A percentile compares a stretch with the other conserved stretches of the same genome.
phyloP scores from a whole-genome alignment of 202 grass and related monocot genomes.

The Bolboschoenoplectus hybrid region DNA sequence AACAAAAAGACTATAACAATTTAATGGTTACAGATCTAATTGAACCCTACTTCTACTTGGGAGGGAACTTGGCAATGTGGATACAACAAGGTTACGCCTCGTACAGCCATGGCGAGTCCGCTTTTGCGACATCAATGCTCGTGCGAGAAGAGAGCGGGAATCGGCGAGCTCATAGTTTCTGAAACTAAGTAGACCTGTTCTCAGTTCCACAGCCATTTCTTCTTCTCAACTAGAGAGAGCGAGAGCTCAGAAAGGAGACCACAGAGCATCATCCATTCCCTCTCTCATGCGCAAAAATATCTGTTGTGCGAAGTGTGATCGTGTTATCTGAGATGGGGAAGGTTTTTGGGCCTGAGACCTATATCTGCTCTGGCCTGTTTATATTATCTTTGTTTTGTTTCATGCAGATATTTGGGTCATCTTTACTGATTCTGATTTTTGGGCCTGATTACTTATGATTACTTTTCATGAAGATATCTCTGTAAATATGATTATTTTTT shows the following conservation, averaged over 20 bases:
- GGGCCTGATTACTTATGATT: neutral
- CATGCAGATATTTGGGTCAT: neutral
- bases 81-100: neutral
- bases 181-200: slow-evolving; percentile 6
- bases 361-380: neutral
- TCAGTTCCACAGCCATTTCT: slow-evolving; percentile 12
- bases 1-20: neutral
- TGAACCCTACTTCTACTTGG: slow-evolving; percentile 13
- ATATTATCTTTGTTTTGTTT: neutral
- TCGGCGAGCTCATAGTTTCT: slow-evolving; percentile 14
- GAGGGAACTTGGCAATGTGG: slow-evolving; percentile 11
- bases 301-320: neutral
- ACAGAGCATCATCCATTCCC: neutral
- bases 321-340: neutral
- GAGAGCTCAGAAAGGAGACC: neutral
- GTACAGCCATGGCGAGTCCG: neutral
- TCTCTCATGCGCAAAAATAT: slow-evolving; percentile 5
- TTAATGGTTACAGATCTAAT: neutral
- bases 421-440: neutral
- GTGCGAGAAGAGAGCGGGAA: slow-evolving; percentile 16
- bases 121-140: neutral
- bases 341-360: neutral
- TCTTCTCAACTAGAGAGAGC: neutral
- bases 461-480: no score
- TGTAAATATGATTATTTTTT: neutral